phyloP scores from a whole-genome alignment of 768 basidiomycete species.

The Tylopilus vinaceipallidus region DNA sequence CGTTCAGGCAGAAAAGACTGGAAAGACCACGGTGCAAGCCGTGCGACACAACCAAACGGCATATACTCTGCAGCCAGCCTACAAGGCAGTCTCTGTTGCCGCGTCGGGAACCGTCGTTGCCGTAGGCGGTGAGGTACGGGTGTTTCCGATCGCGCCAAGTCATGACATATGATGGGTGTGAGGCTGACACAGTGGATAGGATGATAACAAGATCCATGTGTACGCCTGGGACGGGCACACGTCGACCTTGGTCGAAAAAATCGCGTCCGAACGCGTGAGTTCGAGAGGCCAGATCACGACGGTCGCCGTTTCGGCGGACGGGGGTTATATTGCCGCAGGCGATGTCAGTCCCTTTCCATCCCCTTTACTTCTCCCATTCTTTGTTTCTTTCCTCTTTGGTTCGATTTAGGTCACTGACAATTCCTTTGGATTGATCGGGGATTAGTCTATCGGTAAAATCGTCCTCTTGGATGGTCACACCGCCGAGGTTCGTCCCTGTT shows the following conservation, averaged over 20 bases:
- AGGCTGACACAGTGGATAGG: slow-evolving; percentile 5
- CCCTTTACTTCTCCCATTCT: not conserved
- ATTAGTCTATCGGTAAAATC: slow-evolving; percentile 78
- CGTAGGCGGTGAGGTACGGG: slow-evolving; percentile 70
- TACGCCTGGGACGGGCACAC: slow-evolving; percentile 68
- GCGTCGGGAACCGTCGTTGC: slow-evolving; percentile 54
- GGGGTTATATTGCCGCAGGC: slow-evolving; percentile 71
- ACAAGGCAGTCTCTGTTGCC: slow-evolving; percentile 55
- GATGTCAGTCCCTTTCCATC: slow-evolving; percentile 56
- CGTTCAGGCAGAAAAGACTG: slow-evolving; percentile 42
- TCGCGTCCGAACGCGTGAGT: slow-evolving; percentile 62
- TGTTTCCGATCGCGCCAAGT: not conserved
- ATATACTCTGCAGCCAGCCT: slow-evolving; percentile 51
- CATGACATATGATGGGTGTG: not conserved
- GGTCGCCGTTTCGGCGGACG: slow-evolving; percentile 79
- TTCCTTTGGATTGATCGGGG: not conserved
- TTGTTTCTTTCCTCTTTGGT: not conserved
- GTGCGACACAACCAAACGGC: slow-evolving; percentile 70
- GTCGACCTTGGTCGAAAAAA: slow-evolving; percentile 47
- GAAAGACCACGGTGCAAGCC: slow-evolving; percentile 50
- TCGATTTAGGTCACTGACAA: not conserved
- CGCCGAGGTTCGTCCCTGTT: slow-evolving; percentile 43
- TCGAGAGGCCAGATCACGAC: slow-evolving; percentile 58
- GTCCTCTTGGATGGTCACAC: slow-evolving; percentile 69
- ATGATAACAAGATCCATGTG: slow-evolving; percentile 77